Percentiles rank a stretch among this genome's conserved stretches.
Evolutionary conservation across 441 rosid species (phyloP).

Genomic region (Gossypium lobatum): DNA sequence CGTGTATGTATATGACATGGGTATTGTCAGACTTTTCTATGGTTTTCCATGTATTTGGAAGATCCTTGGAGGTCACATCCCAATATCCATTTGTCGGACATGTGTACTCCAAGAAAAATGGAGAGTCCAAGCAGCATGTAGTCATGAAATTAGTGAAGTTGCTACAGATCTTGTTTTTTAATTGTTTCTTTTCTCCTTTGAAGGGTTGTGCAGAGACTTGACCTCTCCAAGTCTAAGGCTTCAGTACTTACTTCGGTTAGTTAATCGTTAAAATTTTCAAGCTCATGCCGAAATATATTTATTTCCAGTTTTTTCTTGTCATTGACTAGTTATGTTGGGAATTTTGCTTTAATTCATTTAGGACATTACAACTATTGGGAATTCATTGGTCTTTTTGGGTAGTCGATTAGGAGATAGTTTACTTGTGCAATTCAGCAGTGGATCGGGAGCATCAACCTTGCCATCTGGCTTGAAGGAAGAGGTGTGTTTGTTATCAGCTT

Average conservation of each 20-base stretch:
- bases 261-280: conserved; percentile 22
- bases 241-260: conserved; percentile 98
- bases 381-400: conserved; percentile 77
- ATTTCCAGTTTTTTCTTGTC: neutral
- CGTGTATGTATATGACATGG: neutral
- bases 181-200: conserved; percentile 29
- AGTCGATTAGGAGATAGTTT: conserved; percentile 98
- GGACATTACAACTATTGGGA: conserved; percentile 86
- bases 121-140: neutral
- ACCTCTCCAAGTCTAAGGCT: conserved; percentile 96
- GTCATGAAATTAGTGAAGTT: neutral
- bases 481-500: conserved; percentile 38
- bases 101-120: neutral
- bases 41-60: neutral
- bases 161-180: conserved; percentile 18
- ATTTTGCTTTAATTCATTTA: conserved; percentile 35
- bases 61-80: neutral
- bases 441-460: conserved; percentile 56
- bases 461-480: conserved; percentile 75
- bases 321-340: conserved; percentile 19
- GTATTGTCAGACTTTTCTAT: neutral
- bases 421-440: conserved; percentile 83
- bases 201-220: conserved; percentile 96
- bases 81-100: neutral
- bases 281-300: neutral